phyloP scores from a whole-genome alignment of 2,329 filamentous ascomycete species.

The Chrysoporthe deuterocubensis region DNA sequence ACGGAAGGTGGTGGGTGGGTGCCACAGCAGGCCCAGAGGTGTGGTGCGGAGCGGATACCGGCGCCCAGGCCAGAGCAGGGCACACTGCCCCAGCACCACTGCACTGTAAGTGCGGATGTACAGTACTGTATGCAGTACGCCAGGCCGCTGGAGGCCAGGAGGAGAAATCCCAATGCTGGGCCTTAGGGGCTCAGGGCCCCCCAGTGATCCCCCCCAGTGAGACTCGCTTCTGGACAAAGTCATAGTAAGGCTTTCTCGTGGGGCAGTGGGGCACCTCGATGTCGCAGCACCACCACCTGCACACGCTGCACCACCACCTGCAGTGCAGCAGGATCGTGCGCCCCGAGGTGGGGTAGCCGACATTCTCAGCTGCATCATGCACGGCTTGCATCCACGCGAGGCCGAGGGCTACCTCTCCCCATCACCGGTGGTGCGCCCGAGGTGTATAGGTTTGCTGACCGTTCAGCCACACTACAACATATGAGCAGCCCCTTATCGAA shows the following conservation, averaged over 20 bases:
- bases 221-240: no score
- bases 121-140: no score
- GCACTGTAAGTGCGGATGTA: no score
- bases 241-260: no score
- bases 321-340: neutral
- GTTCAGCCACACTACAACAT: neutral
- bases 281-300: no score
- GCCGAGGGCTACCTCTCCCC: neutral
- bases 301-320: neutral
- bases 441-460: neutral
- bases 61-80: neutral
- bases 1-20: constrained; percentile 11
- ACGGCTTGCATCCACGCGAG: neutral
- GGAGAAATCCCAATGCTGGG: neutral
- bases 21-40: constrained; percentile 2
- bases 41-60: constrained; percentile 8
- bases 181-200: no score
- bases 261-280: no score
- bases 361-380: neutral
- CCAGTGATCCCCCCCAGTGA: no score
- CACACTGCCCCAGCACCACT: no score
- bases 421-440: neutral
- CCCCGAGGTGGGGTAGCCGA: no score
- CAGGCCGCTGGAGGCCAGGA: no score
- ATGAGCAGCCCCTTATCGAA: no score